Conservation (phyloP, 2,329 filamentous ascomycete genomes). For the Elsinoe batatas region DNA sequence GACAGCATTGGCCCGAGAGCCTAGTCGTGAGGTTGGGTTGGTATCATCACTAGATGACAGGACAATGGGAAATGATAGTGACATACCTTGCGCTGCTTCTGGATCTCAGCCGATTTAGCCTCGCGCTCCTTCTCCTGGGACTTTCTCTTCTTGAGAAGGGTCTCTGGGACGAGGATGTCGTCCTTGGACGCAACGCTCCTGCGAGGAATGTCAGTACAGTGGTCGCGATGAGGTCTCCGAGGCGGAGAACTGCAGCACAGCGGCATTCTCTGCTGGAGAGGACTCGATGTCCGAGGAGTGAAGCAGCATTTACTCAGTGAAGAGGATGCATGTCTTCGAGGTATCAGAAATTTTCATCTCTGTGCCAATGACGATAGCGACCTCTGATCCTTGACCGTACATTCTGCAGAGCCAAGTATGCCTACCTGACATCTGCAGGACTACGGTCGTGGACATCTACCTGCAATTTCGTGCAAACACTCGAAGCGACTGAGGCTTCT, state of each 20-base stretch:
- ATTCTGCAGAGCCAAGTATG: conserved; percentile 48
- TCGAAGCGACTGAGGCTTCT: conserved; percentile 50
- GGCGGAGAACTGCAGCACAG: conserved; percentile 88
- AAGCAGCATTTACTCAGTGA: conserved; percentile 32
- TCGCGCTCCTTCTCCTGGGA: conserved; percentile 98
- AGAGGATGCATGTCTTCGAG: conserved; percentile 10
- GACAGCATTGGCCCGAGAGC: conserved; percentile 87
- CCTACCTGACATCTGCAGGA: conserved; percentile 29
- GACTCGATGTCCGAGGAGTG: conserved; percentile 57
- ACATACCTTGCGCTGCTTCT: conserved; percentile 88
- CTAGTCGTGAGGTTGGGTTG: conserved; percentile 76
- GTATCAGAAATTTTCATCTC: not conserved
- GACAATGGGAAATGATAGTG: conserved; percentile 17
- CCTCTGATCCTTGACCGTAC: conserved; percentile 64
- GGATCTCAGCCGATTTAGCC: conserved; percentile 65
- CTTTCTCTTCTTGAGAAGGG: conserved; percentile 99
- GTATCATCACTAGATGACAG: conserved; percentile 67
- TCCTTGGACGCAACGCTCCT: conserved; percentile 90
- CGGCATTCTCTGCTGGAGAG: conserved; percentile 79
- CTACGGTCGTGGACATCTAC: conserved; percentile 13
- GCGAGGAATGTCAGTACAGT: conserved; percentile 59
- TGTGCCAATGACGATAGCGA: conserved; percentile 30
- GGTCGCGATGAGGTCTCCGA: conserved; percentile 65
- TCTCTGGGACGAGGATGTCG: conserved; percentile 96
- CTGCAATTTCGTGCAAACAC: conserved; percentile 48